A percentile compares a stretch with the other conserved stretches of the same genome.
Conservation (phyloP, 23 red algal species). For the Pyropia yezoensis region DNA sequence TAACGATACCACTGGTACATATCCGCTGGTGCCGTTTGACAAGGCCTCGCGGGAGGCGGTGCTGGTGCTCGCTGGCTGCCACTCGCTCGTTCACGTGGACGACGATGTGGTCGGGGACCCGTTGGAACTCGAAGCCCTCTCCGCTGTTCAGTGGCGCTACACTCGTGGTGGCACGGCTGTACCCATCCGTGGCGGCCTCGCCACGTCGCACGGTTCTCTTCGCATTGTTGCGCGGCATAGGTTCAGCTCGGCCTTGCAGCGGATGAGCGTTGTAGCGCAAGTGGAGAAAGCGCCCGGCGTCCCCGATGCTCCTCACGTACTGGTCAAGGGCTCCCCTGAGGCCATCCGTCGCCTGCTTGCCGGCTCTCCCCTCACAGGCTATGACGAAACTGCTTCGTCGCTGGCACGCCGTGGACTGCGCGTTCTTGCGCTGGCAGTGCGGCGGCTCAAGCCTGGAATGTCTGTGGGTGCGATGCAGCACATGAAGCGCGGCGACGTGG, state of each 20-base stretch:
- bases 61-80: conserved; percentile 77
- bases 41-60: conserved; percentile 40
- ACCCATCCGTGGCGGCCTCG: conserved; percentile 39
- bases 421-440: conserved; percentile 79
- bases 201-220: conserved; percentile 4
- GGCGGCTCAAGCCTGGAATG: conserved; percentile 36
- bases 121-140: conserved; percentile 69
- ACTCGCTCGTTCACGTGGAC: conserved; percentile 76
- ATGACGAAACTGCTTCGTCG: conserved; percentile 53
- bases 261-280: conserved; percentile 90
- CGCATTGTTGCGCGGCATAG: conserved; percentile 73
- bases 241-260: conserved; percentile 78
- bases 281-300: conserved; percentile 24
- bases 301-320: conserved; percentile 16
- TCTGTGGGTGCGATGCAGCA: conserved; percentile 19
- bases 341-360: conserved; percentile 54
- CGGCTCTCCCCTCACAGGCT: conserved; percentile 31
- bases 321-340: conserved; percentile 96
- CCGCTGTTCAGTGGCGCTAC: conserved; percentile 59
- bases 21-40: conserved; percentile 25
- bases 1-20: not conserved
- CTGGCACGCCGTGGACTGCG: conserved; percentile 77
- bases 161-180: conserved; percentile 21
- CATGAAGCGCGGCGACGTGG: conserved; percentile 50
- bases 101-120: conserved; percentile 83